Evolutionary conservation across 2,329 filamentous ascomycete genomes (phyloP).

Genomic region (Paecilomyces sp.): DNA sequence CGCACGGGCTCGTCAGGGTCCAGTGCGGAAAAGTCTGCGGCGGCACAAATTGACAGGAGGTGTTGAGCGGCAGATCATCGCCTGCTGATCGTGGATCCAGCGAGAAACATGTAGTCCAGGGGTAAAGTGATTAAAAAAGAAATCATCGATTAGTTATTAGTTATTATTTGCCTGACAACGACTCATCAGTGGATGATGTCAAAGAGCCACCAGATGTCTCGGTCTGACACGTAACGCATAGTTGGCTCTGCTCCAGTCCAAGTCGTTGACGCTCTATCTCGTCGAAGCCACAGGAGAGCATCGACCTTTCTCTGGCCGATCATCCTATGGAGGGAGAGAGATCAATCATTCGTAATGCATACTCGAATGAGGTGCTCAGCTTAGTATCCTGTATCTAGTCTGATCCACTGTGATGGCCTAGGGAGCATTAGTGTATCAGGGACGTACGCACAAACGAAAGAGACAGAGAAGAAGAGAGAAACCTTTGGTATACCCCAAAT

Average conservation of each 20-base stretch:
- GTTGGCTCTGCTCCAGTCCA: not conserved
- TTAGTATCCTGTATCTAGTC: not conserved
- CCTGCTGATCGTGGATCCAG: not conserved
- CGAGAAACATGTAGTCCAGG: not conserved
- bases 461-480: too few relatives aligned
- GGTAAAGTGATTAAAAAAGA: not conserved
- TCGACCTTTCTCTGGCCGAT: constrained; percentile 2
- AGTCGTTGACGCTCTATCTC: not conserved
- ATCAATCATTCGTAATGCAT: not conserved
- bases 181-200: not conserved
- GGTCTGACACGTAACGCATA: constrained; percentile 1
- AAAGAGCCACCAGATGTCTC: not conserved
- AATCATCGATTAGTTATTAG: not conserved
- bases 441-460: too few relatives aligned
- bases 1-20: not conserved
- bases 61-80: not conserved
- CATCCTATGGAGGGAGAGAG: not conserved
- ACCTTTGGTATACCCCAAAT: not conserved
- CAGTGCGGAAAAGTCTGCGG: not conserved
- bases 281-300: not conserved
- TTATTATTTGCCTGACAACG: not conserved
- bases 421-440: not conserved
- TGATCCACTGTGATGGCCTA: not conserved
- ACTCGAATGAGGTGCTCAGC: not conserved
- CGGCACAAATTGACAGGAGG: not conserved